Evolutionary conservation across 2,329 filamentous ascomycete genomes (phyloP), one percentile per base, ranked within the genome.

Genomic region (Grosmannia penicillata): DNA sequence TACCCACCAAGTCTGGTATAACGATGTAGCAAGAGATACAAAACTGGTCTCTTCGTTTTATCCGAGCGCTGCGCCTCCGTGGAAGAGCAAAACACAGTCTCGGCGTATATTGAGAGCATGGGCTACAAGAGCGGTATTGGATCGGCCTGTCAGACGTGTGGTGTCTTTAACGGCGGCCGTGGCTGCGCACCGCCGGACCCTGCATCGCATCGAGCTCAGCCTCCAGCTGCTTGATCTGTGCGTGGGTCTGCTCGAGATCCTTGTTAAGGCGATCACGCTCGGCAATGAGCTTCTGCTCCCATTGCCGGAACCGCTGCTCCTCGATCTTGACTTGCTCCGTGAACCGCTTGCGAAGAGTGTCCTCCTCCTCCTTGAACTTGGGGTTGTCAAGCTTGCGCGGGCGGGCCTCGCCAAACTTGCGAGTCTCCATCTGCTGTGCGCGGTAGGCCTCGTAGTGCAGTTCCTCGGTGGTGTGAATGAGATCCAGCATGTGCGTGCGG

Each of bases 301-400:
- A 98, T 66, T 93, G 82, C 63, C 93, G 78, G 79, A 98, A 98
- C 49, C 91, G 79, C 69, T 94, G 86, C 68, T 98, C 91, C 71
- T 98, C 93, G 56, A 98, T 83, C 83, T 98, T 98, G 70, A 98
- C 91, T 64, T 98, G 91, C 70, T 98, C 91, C 51, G 91, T 98
- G 68, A 98, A 98, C 52, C 93, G 78, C 78, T 98, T 98, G 66
- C 91, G 80, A 49, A 98, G 78, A 45, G 84, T 83, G 72, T 98
- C 91, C 60, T 98, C 91, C 65, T 98, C 91, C 62, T 98, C 91
- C 77, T 98, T 98, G 76, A 96, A 98, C 72, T 98, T 98, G 66
- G 91, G 91, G 72, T 98, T 98, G 69, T 98, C 91, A 53, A 98
- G 72, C 76, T 98, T 98, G 64, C 89, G 75, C 51, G 91, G 91